A percentile compares a stretch with the other conserved stretches of the same genome.
These are phyloP conservation scores for Quillaja saponaria DNA, from an alignment of 306 rosid genomes.

Conservation along the genomic window DNA sequence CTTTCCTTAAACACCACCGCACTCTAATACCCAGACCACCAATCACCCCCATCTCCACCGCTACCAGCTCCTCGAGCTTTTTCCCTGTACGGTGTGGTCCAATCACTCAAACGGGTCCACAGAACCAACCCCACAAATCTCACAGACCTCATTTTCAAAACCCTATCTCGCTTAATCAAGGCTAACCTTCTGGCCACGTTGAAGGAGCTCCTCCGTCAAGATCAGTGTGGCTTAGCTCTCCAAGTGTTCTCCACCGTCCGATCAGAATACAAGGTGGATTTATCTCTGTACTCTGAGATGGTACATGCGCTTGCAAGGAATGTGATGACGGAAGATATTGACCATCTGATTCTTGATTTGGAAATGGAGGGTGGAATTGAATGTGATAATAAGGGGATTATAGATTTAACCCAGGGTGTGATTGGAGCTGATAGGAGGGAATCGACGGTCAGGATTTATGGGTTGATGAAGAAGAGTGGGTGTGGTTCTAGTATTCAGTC, in stretches of 20 bases:
- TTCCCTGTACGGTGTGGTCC: constrained; percentile 65
- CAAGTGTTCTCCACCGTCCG: constrained; percentile 62
- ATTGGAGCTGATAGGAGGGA: constrained; percentile 60
- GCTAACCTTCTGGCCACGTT: constrained; percentile 74
- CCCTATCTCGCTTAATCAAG: constrained; percentile 69
- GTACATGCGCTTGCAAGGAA: constrained; percentile 43
- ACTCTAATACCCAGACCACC: constrained; percentile 16
- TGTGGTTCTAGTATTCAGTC: constrained; percentile 46
- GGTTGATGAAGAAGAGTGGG: constrained; percentile 63
- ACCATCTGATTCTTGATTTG: constrained; percentile 57
- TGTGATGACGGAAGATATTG: constrained; percentile 55
- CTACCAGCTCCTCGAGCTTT: constrained; percentile 18
- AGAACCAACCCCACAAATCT: constrained; percentile 50
- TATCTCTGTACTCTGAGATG: constrained; percentile 57
- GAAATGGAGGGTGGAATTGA: constrained; percentile 35
- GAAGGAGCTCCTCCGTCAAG: constrained; percentile 82
- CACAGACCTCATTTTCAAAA: constrained; percentile 37
- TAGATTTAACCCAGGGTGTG: constrained; percentile 62
- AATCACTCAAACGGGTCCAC: constrained; percentile 72
- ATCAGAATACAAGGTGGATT: constrained; percentile 65
- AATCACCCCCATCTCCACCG: background rate
- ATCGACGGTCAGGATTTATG: constrained; percentile 73
- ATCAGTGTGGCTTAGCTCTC: constrained; percentile 63
- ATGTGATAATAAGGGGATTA: constrained; percentile 60
- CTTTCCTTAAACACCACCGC: constrained; percentile 43